Conservation (phyloP, 352 stramenopile genomes). For the Phytophthora ohioensis region DNA sequence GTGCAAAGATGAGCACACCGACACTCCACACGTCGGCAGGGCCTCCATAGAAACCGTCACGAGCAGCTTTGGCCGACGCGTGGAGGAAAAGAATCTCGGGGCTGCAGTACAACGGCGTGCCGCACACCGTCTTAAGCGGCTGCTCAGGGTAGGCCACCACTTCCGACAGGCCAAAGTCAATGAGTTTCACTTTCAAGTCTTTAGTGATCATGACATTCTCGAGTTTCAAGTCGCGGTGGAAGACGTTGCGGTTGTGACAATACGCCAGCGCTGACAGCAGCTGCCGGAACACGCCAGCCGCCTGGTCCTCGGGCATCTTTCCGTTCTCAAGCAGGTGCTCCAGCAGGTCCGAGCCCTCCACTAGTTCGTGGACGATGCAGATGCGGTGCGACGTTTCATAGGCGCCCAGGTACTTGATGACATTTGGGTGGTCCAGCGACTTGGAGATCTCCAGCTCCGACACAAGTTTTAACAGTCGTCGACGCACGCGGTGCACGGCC, state of each 20-base stretch:
- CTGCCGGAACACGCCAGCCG: conserved; percentile 72
- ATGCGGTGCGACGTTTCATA: conserved; percentile 85
- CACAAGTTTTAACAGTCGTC: conserved; percentile 81
- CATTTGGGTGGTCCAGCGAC: conserved; percentile 77
- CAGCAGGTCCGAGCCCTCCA: conserved; percentile 76
- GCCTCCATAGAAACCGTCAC: conserved; percentile 61
- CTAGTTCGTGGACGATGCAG: conserved; percentile 83
- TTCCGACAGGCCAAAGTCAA: conserved; percentile 96
- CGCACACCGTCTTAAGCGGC: conserved; percentile 76
- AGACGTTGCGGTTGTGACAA: conserved; percentile 91
- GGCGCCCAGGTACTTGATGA: conserved; percentile 78
- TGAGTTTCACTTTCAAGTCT: conserved; percentile 94
- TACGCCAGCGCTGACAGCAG: conserved; percentile 94
- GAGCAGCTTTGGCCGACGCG: conserved; percentile 19
- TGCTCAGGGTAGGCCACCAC: conserved; percentile 75
- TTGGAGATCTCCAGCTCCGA: conserved; percentile 87
- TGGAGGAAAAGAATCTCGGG: conserved; percentile 82
- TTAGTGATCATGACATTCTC: conserved; percentile 96
- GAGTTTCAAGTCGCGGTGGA: conserved; percentile 96
- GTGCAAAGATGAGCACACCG: conserved; percentile 81
- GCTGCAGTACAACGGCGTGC: conserved; percentile 85
- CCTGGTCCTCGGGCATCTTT: conserved; percentile 75
- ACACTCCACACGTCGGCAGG: conserved; percentile 85
- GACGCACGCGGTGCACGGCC: conserved; percentile 72
- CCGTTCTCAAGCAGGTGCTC: conserved; percentile 76